Conservation (phyloP, 1,284 basidiomycete genomes). For the Boletellus deceptivus region DNA sequence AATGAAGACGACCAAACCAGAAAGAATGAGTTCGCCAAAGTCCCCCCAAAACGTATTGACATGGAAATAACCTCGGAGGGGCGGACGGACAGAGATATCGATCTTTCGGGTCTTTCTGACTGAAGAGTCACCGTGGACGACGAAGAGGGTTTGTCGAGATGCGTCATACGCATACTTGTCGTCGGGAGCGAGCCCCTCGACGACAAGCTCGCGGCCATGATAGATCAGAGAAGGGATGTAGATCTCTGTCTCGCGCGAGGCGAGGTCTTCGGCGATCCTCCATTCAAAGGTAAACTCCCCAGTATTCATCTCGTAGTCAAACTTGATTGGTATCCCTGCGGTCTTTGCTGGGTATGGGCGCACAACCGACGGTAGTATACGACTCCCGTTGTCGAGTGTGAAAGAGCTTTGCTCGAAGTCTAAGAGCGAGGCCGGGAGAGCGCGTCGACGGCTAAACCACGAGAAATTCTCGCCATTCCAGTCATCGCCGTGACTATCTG, state of each 20-base stretch:
- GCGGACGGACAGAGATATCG: conserved; percentile 53
- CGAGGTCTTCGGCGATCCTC: conserved; percentile 40
- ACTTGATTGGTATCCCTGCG: conserved; percentile 65
- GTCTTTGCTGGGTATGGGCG: conserved; percentile 79
- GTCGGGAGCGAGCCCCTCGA: conserved; percentile 49
- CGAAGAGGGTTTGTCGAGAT: conserved; percentile 63
- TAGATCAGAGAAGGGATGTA: conserved; percentile 68
- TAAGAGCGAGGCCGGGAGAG: conserved; percentile 49
- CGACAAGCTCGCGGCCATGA: conserved; percentile 54
- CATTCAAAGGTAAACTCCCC: conserved; percentile 65
- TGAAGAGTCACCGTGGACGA: conserved; percentile 47
- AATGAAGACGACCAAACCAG: conserved; percentile 35
- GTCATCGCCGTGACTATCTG: conserved; percentile 76
- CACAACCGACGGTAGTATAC: conserved; percentile 77
- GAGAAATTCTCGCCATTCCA: conserved; percentile 98
- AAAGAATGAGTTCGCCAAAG: conserved; percentile 45
- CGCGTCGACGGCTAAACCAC: conserved; percentile 76
- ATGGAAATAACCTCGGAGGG: conserved; percentile 47
- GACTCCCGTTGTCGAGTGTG: conserved; percentile 75
- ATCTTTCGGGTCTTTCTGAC: conserved; percentile 49
- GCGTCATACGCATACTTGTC: conserved; percentile 57
- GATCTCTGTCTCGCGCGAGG: conserved; percentile 70
- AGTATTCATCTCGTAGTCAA: conserved; percentile 70
- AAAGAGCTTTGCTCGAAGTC: conserved; percentile 55
- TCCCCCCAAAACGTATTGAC: conserved; percentile 67